Evolutionary conservation across 352 stramenopile species (phyloP).

Genomic region (Globisporangium canariense): DNA sequence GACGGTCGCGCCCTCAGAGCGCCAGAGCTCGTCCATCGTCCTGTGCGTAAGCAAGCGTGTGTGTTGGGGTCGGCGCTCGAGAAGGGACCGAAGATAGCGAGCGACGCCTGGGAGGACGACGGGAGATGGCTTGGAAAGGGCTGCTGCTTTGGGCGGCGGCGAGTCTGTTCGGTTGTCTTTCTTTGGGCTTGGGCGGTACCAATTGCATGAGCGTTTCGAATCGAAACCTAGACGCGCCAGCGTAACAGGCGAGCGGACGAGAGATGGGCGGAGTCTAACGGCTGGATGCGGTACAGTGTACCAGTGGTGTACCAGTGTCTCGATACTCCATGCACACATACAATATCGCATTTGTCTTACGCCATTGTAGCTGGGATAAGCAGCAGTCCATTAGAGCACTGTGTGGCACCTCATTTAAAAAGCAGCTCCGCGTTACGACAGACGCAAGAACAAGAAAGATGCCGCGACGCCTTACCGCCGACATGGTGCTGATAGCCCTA

Average conservation of each 20-base stretch:
- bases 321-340: background rate
- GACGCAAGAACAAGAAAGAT: no score
- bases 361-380: no score
- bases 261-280: background rate
- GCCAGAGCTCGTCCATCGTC: slow-evolving; percentile 34
- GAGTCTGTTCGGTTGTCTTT: background rate
- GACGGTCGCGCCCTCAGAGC: slow-evolving; percentile 21
- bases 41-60: background rate
- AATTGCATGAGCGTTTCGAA: background rate
- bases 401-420: no score
- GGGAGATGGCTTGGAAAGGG: background rate
- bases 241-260: background rate
- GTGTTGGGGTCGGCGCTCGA: background rate
- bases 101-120: background rate
- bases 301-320: background rate
- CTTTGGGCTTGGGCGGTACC: background rate
- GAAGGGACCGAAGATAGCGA: background rate
- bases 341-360: background rate
- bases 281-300: background rate
- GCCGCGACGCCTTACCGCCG: no score
- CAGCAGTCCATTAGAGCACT: no score
- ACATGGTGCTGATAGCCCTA: no score
- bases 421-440: no score
- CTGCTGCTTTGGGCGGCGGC: background rate
- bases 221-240: background rate